Base-by-base conservation (phyloP, 2,329 filamentous ascomycete species). In the Xylaria sp. region DNA sequence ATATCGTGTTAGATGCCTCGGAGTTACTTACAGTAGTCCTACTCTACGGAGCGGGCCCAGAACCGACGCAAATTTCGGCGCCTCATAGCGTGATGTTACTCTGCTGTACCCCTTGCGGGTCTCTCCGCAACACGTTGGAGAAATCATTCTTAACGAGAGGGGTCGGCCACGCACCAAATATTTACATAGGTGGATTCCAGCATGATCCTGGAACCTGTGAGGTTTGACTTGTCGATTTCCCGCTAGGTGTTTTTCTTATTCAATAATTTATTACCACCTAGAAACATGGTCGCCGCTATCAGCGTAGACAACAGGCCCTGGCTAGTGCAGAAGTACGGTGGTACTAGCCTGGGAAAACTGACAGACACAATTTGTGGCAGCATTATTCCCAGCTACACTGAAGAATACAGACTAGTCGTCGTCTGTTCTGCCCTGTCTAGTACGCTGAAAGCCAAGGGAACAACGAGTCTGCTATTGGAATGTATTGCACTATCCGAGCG, bases 291-390 rank as follows among this genome's bases (percentile, higher is more conserved):
- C 48, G 69, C 69, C 60, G 70, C 67, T 9, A 68, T 62, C 36
- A 69, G 58, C n/a, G 56, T 58, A 41, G 59, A 60, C 46, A 73
- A 60, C 46, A 75, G 69, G 70, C 75, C 74, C 36, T 89, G 86
- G 86, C 83, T 88, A 4, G 86, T 89, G 58, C 86, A 89, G 74
- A 89, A 89, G 81, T 89, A 87, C 76, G 87, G 87, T 39, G 87
- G 87, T 13, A 89, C 87, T 43, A 87, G 84, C 71, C 80, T 89
- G 39, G 87, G 87, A 67, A 89, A 88, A 75, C 83, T 87, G 69
- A 80, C 85, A 66, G 81, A 82, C 71, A 85, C 85, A 75, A 85
- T 88, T 52, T 72, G 72, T 68, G 58, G 66, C 62, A 66, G n/a
- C 61, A 79, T 75, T 58, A 76, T 75, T 8, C 74, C 74, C 2